Percentiles rank a stretch among this genome's conserved stretches.
These are phyloP conservation scores for Saturnispora hagleri DNA, from an alignment of 805 yeast species.

Conservation along the genomic window DNA sequence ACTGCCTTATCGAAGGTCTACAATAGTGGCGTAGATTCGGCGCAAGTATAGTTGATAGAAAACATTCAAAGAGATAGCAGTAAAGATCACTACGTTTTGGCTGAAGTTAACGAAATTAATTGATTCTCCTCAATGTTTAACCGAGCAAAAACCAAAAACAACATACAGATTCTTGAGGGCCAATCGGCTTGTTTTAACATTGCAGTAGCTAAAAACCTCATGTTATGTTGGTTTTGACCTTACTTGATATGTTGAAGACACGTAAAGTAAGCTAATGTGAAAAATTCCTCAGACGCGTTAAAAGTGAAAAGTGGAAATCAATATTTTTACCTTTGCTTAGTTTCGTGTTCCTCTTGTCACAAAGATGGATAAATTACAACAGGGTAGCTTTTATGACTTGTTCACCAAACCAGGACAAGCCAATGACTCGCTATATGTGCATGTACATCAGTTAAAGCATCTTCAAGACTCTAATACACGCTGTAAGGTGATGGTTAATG, in stretches of 20 bases:
- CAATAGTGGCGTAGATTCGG: background rate
- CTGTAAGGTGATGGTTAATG: conserved; percentile 40
- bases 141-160: too few species aligned
- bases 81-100: background rate
- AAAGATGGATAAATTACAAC: conserved; percentile 17
- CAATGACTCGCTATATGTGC: conserved; percentile 19
- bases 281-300: background rate
- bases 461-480: conserved; percentile 33
- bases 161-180: too few species aligned
- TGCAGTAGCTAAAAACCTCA: too few species aligned
- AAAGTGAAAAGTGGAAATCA: background rate
- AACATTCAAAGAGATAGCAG: background rate
- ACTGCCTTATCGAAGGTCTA: background rate
- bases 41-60: background rate
- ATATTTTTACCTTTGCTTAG: background rate
- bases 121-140: too few species aligned
- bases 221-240: background rate
- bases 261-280: background rate
- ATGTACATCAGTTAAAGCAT: conserved; percentile 25
- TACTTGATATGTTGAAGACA: background rate
- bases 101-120: background rate
- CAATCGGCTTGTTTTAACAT: too few species aligned
- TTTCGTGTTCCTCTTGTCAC: background rate
- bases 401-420: conserved; percentile 16
- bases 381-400: conserved; percentile 18